Percentiles rank a stretch among this genome's conserved stretches.
phyloP scores from a whole-genome alignment of 257 asterid genomes.

The Craterostigma plantagineum region DNA sequence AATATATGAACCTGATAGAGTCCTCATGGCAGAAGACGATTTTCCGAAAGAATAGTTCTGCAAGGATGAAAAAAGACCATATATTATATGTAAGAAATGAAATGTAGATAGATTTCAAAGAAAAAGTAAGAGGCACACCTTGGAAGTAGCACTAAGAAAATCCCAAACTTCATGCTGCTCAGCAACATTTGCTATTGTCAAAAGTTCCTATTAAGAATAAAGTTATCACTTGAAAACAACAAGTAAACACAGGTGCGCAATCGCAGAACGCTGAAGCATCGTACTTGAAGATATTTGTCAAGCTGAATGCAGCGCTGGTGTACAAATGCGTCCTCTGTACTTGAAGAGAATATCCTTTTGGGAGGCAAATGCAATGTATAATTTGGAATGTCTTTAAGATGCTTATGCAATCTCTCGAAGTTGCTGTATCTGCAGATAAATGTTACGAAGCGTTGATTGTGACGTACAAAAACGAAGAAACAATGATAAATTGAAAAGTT shows the following conservation, averaged over 20 bases:
- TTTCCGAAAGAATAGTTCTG: slow-evolving; percentile 94
- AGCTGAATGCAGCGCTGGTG: slow-evolving; percentile 97
- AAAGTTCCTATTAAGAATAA: slow-evolving; percentile 51
- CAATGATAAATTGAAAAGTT: no score
- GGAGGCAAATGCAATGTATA: slow-evolving; percentile 94
- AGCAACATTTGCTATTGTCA: slow-evolving; percentile 94
- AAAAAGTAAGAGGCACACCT: slow-evolving; percentile 27
- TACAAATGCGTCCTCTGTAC: slow-evolving; percentile 93
- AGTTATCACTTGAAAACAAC: slow-evolving; percentile 10
- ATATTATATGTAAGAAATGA: neutral
- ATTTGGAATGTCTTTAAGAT: slow-evolving; percentile 86
- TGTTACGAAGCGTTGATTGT: slow-evolving; percentile 2
- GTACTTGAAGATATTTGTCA: slow-evolving; percentile 85
- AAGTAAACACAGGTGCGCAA: slow-evolving; percentile 7
- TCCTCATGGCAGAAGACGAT: slow-evolving; percentile 86
- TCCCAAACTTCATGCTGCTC: slow-evolving; percentile 99
- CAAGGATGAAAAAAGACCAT: slow-evolving; percentile 15
- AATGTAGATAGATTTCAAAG: neutral
- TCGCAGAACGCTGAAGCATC: slow-evolving; percentile 10
- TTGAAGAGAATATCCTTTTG: slow-evolving; percentile 94
- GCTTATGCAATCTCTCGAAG: slow-evolving; percentile 92
- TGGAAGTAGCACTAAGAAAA: slow-evolving; percentile 80
- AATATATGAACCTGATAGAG: slow-evolving; percentile 46
- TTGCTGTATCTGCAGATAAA: slow-evolving; percentile 60
- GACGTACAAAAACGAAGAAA: no score